Evolutionary conservation across 306 rosid genomes (phyloP).

Genomic region (Alnus rubra): DNA sequence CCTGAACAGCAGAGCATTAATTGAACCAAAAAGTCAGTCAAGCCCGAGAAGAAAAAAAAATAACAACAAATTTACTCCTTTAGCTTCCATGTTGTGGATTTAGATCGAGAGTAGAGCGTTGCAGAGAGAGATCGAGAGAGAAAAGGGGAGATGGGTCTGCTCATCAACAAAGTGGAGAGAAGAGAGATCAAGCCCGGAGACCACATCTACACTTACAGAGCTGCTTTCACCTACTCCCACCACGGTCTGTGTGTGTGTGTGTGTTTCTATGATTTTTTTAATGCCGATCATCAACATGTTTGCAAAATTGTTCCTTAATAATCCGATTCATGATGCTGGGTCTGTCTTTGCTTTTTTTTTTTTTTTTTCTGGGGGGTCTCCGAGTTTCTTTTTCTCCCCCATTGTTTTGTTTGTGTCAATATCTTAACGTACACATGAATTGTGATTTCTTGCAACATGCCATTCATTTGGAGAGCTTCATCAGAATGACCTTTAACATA

Average conservation of each 20-base stretch:
- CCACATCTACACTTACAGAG: slow-evolving; percentile 81
- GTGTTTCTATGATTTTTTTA: too few relatives aligned
- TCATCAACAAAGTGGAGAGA: slow-evolving; percentile 64
- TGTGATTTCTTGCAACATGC: not conserved
- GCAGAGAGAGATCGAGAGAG: slow-evolving; percentile 8
- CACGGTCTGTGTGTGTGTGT: slow-evolving; percentile 35
- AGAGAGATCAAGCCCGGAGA: slow-evolving; percentile 79
- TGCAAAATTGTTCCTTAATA: too few relatives aligned
- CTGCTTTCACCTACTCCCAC: slow-evolving; percentile 84
- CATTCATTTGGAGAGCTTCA: not conserved
- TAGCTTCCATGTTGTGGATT: not conserved
- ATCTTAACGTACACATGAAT: not conserved
- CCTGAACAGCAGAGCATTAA: too few relatives aligned
- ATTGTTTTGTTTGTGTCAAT: not conserved
- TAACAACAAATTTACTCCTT: too few relatives aligned
- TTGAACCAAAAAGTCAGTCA: too few relatives aligned
- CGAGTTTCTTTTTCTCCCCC: not conserved
- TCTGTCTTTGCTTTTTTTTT: too few relatives aligned
- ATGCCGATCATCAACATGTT: too few relatives aligned
- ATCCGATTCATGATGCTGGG: too few relatives aligned
- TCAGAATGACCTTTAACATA: not conserved
- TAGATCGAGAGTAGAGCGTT: not conserved
- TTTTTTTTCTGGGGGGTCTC: too few relatives aligned
- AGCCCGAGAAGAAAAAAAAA: too few relatives aligned
- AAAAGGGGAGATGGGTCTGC: slow-evolving; percentile 67